Base-by-base conservation (phyloP, 768 basidiomycete genomes). In the Daedaleopsis sinensis region DNA sequence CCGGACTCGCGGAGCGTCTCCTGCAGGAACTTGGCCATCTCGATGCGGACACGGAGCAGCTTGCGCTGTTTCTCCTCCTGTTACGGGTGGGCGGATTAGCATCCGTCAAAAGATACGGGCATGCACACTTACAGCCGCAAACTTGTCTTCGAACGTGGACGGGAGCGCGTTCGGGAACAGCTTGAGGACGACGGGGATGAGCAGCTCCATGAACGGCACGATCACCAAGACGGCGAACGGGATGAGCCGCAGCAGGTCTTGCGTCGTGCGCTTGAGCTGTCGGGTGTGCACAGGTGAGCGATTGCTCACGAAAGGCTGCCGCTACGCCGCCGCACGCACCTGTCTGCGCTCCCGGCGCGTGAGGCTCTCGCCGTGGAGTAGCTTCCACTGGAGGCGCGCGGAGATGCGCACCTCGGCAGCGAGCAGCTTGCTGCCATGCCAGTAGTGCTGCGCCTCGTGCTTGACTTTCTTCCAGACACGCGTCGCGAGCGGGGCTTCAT, bases 11-110 rank as follows among this genome's bases (percentile, higher is more conserved):
- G 87, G 48, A 99, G 84, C 0, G 97, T 98, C 74, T 99, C 97
- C 69, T 98, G 96, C 24, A 99, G 81, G 82, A 98, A 99, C 72
- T 99, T 98, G 68, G 97, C 97, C 96, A 98, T 98, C 73, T 97
- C 96, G 38, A 99, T 81, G 59, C 96, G 84, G 27, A 97, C 94
- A 59, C 94, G 89, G 48, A 99, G 88, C 3, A 98, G 82, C 72
- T 98, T 98, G 68, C 96, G 89, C 70, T 96, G 86, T 74, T 99
- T 99, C 77, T 98, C 97, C 74, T 97, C 94, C 93, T 97, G 46
- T 35, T 32, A 54, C 10, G 35, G 18, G 57, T 36, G 55, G 36
- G 8, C 54, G 47, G 27, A 32, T 32, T 21, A 18, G 18, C 13
- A 7, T 23, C 21, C 18, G 11, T 18, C 13, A 3, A 42, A 12